Evolutionary conservation across 2,329 filamentous ascomycete species (phyloP).

Genomic region (Nigrograna mackinnonii): DNA sequence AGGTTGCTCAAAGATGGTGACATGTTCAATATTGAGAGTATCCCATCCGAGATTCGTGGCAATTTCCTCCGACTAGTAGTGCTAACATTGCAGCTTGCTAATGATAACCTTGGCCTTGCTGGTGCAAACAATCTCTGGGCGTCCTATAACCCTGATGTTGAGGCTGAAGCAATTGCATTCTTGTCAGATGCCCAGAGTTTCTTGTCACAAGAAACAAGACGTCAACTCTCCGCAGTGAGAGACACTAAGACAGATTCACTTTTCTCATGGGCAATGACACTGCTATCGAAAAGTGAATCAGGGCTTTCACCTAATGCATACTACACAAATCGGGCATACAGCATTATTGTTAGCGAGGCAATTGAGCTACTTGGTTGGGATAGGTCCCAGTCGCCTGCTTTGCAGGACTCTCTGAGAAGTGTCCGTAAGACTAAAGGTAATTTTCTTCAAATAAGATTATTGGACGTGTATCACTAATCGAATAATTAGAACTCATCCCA

Average conservation of each 20-base stretch:
- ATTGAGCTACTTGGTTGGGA: conserved; percentile 48
- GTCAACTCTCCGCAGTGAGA: no score
- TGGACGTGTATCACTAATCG: neutral
- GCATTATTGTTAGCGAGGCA: conserved; percentile 39
- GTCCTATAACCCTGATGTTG: conserved; percentile 50
- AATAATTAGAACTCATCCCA: conserved; percentile 30
- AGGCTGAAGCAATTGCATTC: conserved; percentile 57
- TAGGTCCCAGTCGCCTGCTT: conserved; percentile 31
- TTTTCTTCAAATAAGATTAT: no score
- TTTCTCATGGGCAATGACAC: conserved; percentile 23
- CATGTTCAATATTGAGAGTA: conserved; percentile 36
- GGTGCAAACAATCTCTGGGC: conserved; percentile 59
- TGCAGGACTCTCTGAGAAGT: conserved; percentile 41
- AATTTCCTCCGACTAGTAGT: conserved; percentile 54
- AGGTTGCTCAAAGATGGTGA: conserved; percentile 57
- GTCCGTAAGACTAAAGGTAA: conserved; percentile 26
- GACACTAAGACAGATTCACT: conserved; percentile 19
- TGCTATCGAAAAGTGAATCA: conserved; percentile 24
- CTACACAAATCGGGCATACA: conserved; percentile 46
- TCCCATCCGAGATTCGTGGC: conserved; percentile 21
- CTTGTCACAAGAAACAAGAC: conserved; percentile 48
- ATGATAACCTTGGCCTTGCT: conserved; percentile 63
- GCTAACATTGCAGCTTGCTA: conserved; percentile 59
- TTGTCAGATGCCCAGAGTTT: conserved; percentile 55
- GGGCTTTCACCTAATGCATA: conserved; percentile 38